phyloP scores from a whole-genome alignment of 768 basidiomycete species.

The Coprinopsis marcescibilis region DNA sequence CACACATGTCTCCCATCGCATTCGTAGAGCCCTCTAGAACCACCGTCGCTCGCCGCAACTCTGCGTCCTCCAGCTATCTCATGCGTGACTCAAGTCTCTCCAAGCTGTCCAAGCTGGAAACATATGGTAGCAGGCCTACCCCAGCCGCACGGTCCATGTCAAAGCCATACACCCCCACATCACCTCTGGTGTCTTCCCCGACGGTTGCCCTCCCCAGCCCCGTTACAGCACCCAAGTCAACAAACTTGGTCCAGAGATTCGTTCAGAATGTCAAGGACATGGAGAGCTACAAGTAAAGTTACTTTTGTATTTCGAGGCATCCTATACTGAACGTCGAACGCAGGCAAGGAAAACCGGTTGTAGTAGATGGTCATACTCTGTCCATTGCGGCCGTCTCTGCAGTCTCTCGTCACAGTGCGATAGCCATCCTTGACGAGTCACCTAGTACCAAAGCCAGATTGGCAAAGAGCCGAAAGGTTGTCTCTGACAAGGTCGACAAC shows the following conservation, averaged over 20 bases:
- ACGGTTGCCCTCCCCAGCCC: not conserved
- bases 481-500: slow-evolving; percentile 59
- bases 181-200: not conserved
- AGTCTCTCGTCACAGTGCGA: slow-evolving; percentile 55
- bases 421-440: slow-evolving; percentile 46
- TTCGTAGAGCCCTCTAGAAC: not conserved
- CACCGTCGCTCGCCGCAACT: slow-evolving; percentile 5
- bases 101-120: slow-evolving; percentile 5
- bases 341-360: slow-evolving; percentile 58
- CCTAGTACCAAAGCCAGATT: slow-evolving; percentile 45
- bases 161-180: not conserved
- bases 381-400: slow-evolving; percentile 77
- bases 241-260: slow-evolving; percentile 49
- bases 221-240: slow-evolving; percentile 14
- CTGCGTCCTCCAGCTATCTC: not conserved
- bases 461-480: slow-evolving; percentile 55
- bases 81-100: slow-evolving; percentile 3
- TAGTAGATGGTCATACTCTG: slow-evolving; percentile 64
- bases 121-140: slow-evolving; percentile 5
- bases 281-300: slow-evolving; percentile 52
- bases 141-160: slow-evolving; percentile 5
- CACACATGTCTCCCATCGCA: slow-evolving; percentile 5
- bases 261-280: slow-evolving; percentile 57
- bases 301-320: slow-evolving; percentile 6
- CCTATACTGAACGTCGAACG: not conserved